Conservation (phyloP, 345 rosid species). For the Hibiscus mutabilis region DNA sequence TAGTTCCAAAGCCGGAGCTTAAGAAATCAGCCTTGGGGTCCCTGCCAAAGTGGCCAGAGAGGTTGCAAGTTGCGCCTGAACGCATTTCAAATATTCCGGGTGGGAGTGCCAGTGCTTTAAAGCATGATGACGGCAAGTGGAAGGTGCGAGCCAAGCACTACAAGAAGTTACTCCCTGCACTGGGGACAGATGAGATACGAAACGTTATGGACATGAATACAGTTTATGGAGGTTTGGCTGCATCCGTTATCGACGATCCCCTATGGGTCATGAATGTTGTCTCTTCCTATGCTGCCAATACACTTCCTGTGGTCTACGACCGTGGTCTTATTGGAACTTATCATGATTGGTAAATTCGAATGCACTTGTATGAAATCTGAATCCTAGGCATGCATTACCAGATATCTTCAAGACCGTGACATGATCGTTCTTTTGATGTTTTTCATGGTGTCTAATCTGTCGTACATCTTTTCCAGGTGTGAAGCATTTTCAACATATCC, state of each 20-base stretch:
- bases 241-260: constrained; percentile 67
- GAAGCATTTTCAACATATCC: constrained; percentile 98
- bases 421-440: background rate
- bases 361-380: background rate
- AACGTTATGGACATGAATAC: constrained; percentile 99
- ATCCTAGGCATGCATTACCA: background rate
- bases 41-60: constrained; percentile 78
- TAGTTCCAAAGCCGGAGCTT: constrained; percentile 62
- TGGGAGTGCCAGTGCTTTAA: constrained; percentile 54
- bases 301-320: constrained; percentile 79
- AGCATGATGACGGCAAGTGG: constrained; percentile 86
- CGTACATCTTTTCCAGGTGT: constrained; percentile 53
- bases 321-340: constrained; percentile 95
- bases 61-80: constrained; percentile 67
- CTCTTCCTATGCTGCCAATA: constrained; percentile 72
- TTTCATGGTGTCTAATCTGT: constrained; percentile 8
- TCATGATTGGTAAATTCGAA: constrained; percentile 71
- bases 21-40: constrained; percentile 55
- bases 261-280: constrained; percentile 95
- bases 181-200: constrained; percentile 78
- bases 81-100: constrained; percentile 65
- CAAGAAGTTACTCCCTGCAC: constrained; percentile 70
- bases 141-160: constrained; percentile 72
- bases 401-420: background rate
- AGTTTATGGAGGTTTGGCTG: constrained; percentile 88